Percentiles rank a stretch among this genome's conserved stretches.
Evolutionary conservation across 1,284 basidiomycete genomes (phyloP).

Genomic region (Malassezia caprae): DNA sequence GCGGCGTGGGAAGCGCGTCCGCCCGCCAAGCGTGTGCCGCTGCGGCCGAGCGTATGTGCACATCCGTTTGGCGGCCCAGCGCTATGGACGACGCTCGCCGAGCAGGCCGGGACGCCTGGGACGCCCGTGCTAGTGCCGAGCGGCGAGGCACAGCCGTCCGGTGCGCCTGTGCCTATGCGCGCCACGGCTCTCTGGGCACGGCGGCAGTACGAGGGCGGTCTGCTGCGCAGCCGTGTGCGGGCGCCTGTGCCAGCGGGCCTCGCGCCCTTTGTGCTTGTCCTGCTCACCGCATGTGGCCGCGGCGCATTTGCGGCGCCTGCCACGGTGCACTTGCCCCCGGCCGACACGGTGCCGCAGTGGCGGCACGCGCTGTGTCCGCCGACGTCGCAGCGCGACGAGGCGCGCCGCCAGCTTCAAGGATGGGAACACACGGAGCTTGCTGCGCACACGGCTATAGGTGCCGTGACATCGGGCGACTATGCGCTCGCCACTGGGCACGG

Average conservation of each 20-base stretch:
- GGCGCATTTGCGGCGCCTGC: constrained; percentile 8
- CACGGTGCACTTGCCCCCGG: constrained; percentile 13
- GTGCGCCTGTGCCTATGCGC: not conserved
- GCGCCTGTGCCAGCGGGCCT: not conserved
- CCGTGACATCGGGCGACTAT: constrained; percentile 32
- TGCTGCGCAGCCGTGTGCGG: not conserved
- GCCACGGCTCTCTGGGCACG: constrained; percentile 2
- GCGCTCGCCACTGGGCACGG: constrained; percentile 27
- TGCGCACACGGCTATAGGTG: constrained; percentile 23
- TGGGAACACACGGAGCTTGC: constrained; percentile 15
- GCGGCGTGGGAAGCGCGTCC: constrained; percentile 32
- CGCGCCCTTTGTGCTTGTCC: constrained; percentile 1
- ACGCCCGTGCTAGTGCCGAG: not conserved
- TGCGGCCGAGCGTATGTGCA: constrained; percentile 3
- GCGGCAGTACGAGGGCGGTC: not conserved
- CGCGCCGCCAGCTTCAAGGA: constrained; percentile 6
- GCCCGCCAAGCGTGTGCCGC: constrained; percentile 35
- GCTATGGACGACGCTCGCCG: constrained; percentile 4
- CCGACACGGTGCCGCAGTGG: constrained; percentile 7
- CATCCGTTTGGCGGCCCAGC: constrained; percentile 16
- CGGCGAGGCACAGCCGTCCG: not conserved
- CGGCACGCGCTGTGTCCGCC: constrained; percentile 20
- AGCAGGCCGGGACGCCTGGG: not conserved
- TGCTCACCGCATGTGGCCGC: constrained; percentile 2
- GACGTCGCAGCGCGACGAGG: constrained; percentile 5